These are phyloP conservation scores for Carex littledalei DNA, from an alignment of 176 grass and related monocot species.

Conservation along the genomic window DNA sequence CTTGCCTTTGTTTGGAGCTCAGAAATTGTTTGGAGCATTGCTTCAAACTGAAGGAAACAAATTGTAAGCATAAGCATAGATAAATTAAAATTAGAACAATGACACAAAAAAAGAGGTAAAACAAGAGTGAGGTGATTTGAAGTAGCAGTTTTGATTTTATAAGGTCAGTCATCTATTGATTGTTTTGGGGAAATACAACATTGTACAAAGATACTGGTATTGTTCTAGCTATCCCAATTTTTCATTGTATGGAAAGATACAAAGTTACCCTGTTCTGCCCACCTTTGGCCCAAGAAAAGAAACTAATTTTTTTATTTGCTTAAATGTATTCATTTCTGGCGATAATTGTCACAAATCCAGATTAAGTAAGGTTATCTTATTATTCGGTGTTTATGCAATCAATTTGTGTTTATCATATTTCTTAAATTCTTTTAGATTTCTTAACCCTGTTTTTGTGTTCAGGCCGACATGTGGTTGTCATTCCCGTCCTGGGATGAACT, in stretches of 20 bases:
- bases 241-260: neutral
- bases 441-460: neutral
- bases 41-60: conserved; percentile 4
- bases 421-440: neutral
- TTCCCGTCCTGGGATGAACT: neutral
- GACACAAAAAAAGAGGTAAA: neutral
- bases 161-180: neutral
- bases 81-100: neutral
- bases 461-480: neutral
- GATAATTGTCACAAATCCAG: neutral
- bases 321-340: neutral
- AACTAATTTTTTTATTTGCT: neutral
- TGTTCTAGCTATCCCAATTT: neutral
- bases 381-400: neutral
- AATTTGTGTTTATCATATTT: neutral
- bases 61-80: neutral
- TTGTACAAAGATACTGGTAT: neutral
- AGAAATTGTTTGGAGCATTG: conserved; percentile 12
- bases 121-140: neutral
- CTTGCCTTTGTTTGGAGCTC: conserved; percentile 21
- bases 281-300: neutral
- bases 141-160: neutral
- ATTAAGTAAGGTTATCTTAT: neutral
- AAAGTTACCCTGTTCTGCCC: neutral
- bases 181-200: neutral